Conservation (phyloP, 2,329 filamentous ascomycete species). For the Ophiocordyceps camponoti-leonardi region DNA sequence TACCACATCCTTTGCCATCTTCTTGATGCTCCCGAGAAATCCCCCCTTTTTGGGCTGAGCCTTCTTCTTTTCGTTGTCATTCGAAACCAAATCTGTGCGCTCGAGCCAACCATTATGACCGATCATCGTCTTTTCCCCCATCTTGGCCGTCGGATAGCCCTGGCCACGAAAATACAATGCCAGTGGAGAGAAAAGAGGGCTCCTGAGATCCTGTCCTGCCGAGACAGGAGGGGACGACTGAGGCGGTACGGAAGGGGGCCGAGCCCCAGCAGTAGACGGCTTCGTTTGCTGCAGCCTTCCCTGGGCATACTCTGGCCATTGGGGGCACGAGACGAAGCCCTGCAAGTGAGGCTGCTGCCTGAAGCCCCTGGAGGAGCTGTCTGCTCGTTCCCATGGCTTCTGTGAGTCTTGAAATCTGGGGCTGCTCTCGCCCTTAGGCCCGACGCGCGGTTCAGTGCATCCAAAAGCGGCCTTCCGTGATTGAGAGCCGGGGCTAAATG, state of each 20-base stretch:
- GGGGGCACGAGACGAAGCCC: too few relatives aligned
- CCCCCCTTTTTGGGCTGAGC: conserved; percentile 19
- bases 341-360: too few relatives aligned
- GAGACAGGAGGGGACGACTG: not conserved
- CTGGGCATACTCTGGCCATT: not conserved
- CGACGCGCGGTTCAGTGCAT: not conserved
- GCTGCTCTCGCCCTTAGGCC: not conserved
- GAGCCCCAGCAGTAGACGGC: not conserved
- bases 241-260: not conserved
- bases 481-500: not conserved
- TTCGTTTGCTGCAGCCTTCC: not conserved
- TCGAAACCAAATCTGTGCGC: conserved; percentile 13
- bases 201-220: conserved; percentile 1
- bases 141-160: conserved; percentile 20
- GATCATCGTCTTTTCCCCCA: conserved; percentile 32
- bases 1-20: conserved; percentile 37
- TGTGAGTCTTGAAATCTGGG: not conserved
- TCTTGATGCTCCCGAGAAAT: conserved; percentile 29
- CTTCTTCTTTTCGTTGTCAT: conserved; percentile 8
- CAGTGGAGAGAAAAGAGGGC: conserved; percentile 22
- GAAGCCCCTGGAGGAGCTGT: too few relatives aligned
- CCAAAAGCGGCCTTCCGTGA: not conserved
- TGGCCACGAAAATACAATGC: conserved; percentile 22
- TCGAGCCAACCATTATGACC: conserved; percentile 41
- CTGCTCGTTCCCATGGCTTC: not conserved